A percentile compares a stretch with the other conserved stretches of the same genome.
phyloP scores from a whole-genome alignment of 805 yeast genomes.

The Blastobotrys terrestris region DNA sequence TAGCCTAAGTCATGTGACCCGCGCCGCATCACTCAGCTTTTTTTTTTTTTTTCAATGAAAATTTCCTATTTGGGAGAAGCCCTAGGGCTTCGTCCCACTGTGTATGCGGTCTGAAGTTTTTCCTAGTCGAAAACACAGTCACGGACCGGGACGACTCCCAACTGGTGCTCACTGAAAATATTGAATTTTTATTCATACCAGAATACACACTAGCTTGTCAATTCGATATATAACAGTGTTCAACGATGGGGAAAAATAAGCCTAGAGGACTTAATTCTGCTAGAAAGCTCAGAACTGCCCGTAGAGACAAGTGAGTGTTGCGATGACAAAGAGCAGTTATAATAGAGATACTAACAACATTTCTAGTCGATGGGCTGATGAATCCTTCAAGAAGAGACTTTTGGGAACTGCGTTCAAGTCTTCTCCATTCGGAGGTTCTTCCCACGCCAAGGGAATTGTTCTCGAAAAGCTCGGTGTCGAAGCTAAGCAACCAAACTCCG shows the following conservation, averaged over 20 bases:
- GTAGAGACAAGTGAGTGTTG: conserved; percentile 80
- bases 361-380: conserved; percentile 95
- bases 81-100: too few species aligned
- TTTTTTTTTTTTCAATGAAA: too few species aligned
- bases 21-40: too few species aligned
- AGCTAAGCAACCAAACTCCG: conserved; percentile 99
- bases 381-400: conserved; percentile 95
- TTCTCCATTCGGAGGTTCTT: conserved; percentile 99
- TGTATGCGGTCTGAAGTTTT: too few species aligned
- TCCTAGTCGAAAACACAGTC: too few species aligned
- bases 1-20: too few species aligned
- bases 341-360: conserved; percentile 20
- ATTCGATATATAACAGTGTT: too few species aligned
- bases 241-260: conserved; percentile 38
- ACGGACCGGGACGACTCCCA: too few species aligned
- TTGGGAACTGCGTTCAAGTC: conserved; percentile 99
- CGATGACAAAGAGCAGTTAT: background rate
- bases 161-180: too few species aligned
- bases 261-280: conserved; percentile 99
- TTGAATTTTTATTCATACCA: too few species aligned
- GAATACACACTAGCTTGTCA: too few species aligned
- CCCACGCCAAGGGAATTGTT: conserved; percentile 99
- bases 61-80: too few species aligned
- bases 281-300: conserved; percentile 99
- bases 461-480: conserved; percentile 99